These are phyloP conservation scores for Baudoinia panamericana DNA, from an alignment of 495 filamentous ascomycete genomes.

Conservation along the genomic window DNA sequence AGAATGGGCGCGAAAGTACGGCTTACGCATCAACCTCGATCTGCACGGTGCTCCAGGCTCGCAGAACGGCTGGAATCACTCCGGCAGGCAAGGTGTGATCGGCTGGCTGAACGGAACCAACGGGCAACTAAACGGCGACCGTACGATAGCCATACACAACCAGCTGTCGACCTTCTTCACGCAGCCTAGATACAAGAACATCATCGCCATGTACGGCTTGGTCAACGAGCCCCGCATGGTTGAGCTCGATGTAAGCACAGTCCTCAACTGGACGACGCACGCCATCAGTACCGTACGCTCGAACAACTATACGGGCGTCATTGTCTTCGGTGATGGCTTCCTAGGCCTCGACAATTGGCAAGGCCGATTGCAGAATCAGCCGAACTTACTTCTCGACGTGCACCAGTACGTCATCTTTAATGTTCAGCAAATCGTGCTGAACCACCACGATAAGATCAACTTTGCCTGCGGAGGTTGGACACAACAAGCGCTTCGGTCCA, in stretches of 20 bases:
- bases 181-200: conserved; percentile 32
- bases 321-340: conserved; percentile 61
- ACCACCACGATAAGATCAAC: conserved; percentile 53
- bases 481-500: conserved; percentile 54
- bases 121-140: conserved; percentile 30
- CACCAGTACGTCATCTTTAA: conserved; percentile 70
- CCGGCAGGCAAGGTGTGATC: conserved; percentile 50
- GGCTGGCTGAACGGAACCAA: conserved; percentile 36
- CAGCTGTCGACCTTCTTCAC: conserved; percentile 33
- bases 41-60: conserved; percentile 70
- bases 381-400: conserved; percentile 58
- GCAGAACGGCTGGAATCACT: conserved; percentile 77
- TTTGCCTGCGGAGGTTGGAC: conserved; percentile 84
- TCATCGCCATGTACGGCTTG: conserved; percentile 33
- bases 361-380: conserved; percentile 26
- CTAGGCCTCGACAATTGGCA: conserved; percentile 39
- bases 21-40: conserved; percentile 87
- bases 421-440: conserved; percentile 40
- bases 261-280: conserved; percentile 28
- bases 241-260: conserved; percentile 30
- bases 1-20: conserved; percentile 87
- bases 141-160: conserved; percentile 31
- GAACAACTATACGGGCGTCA: conserved; percentile 34
- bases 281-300: conserved; percentile 27
- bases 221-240: conserved; percentile 35